phyloP scores from a whole-genome alignment of 2,329 filamentous ascomycete species.

The Trichoderma atrobrunneum region DNA sequence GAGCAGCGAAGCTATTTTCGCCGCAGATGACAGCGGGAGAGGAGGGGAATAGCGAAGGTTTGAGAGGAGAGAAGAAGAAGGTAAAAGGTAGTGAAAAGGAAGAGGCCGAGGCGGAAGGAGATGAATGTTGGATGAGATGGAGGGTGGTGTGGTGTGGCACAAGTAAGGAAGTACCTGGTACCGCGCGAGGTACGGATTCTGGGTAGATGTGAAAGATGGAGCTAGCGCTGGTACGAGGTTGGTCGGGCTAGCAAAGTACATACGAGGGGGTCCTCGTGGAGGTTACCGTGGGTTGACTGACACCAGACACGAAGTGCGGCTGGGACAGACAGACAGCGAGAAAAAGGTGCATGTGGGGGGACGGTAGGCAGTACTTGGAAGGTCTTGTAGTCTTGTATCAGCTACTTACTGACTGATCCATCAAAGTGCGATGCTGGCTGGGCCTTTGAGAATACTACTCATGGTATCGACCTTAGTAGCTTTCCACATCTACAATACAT shows the following conservation, averaged over 20 bases:
- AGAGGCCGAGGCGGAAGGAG: slow-evolving; percentile 12
- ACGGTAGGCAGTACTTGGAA: not conserved
- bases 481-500: not conserved
- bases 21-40: not conserved
- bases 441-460: not conserved
- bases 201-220: not conserved
- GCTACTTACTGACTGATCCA: not conserved
- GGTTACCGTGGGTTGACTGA: not conserved
- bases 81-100: not conserved
- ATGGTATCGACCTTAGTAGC: not conserved
- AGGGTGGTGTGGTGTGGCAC: slow-evolving; percentile 7
- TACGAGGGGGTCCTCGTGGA: not conserved
- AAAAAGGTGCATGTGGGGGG: not conserved
- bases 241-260: not conserved
- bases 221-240: not conserved
- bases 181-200: not conserved
- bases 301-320: not conserved
- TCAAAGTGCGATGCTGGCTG: not conserved
- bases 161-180: not conserved
- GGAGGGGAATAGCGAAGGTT: not conserved
- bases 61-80: not conserved
- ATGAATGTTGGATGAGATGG: slow-evolving; percentile 8
- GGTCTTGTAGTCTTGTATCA: not conserved
- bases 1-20: slow-evolving; percentile 13
- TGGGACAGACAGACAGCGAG: not conserved